These are phyloP conservation scores for Ceratobasidium sp. DNA, from an alignment of 1,284 basidiomycete genomes.

Conservation along the genomic window DNA sequence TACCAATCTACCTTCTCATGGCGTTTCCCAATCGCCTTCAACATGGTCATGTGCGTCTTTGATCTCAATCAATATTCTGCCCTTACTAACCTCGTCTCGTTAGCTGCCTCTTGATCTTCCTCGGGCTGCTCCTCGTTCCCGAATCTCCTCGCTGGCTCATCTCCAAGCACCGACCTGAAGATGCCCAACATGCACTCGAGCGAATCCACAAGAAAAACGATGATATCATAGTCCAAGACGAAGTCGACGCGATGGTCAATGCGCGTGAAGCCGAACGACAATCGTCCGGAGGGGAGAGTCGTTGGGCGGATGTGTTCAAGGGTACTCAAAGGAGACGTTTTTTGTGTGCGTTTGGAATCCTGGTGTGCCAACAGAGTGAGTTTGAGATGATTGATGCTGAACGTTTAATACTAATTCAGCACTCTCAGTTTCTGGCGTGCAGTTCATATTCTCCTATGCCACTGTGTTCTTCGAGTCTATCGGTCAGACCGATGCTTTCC, in stretches of 20 bases:
- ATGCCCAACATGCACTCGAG: conserved; percentile 58
- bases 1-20: conserved; percentile 53
- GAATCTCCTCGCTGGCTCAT: conserved; percentile 60
- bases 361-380: conserved; percentile 59
- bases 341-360: conserved; percentile 60
- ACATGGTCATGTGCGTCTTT: conserved; percentile 60
- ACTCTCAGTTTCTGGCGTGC: conserved; percentile 54
- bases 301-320: conserved; percentile 59
- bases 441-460: conserved; percentile 59
- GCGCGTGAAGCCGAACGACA: conserved; percentile 59
- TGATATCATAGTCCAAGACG: conserved; percentile 57
- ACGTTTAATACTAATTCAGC: background rate
- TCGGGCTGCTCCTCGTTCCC: conserved; percentile 51
- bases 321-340: conserved; percentile 55
- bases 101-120: conserved; percentile 57
- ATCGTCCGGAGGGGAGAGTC: conserved; percentile 57
- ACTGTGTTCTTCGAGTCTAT: conserved; percentile 57
- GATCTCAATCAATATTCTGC: conserved; percentile 47
- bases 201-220: conserved; percentile 60
- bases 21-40: conserved; percentile 62
- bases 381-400: conserved; percentile 52
- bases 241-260: conserved; percentile 59
- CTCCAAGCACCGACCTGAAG: conserved; percentile 44
- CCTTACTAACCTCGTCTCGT: conserved; percentile 16
- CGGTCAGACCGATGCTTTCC: conserved; percentile 59